Conservation (phyloP, 208 protist species). For the Trichomonas vaginalis region DNA sequence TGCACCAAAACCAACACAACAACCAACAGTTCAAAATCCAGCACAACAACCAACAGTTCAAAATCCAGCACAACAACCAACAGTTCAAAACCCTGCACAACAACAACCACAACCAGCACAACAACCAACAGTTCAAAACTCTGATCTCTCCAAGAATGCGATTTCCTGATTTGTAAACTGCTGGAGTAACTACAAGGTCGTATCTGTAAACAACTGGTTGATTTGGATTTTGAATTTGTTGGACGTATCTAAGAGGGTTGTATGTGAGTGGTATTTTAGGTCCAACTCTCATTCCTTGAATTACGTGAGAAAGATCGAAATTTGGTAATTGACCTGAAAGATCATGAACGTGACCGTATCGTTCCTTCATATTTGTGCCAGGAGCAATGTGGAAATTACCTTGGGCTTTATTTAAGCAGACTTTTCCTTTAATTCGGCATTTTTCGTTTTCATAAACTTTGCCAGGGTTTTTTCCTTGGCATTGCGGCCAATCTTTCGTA, state of each 20-base stretch:
- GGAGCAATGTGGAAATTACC: conserved; percentile 10
- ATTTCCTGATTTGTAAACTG: not conserved
- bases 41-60: too few relatives aligned
- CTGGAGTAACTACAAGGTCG: not conserved
- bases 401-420: not conserved
- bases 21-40: too few relatives aligned
- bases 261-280: not conserved
- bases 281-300: not conserved
- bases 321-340: not conserved
- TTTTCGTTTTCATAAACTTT: not conserved
- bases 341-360: not conserved
- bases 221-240: not conserved
- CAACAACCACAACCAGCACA: too few relatives aligned
- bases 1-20: too few relatives aligned
- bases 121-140: too few relatives aligned
- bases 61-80: too few relatives aligned
- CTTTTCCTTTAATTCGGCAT: not conserved
- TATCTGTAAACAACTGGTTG: not conserved
- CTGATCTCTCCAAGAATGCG: not conserved
- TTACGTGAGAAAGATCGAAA: not conserved
- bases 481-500: not conserved
- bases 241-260: not conserved
- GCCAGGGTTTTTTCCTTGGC: not conserved
- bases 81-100: too few relatives aligned
- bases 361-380: not conserved